Percentiles rank a stretch among this genome's conserved stretches.
These are phyloP conservation scores for Kregervanrija delftensis DNA, from an alignment of 805 yeast species.

Conservation along the genomic window DNA sequence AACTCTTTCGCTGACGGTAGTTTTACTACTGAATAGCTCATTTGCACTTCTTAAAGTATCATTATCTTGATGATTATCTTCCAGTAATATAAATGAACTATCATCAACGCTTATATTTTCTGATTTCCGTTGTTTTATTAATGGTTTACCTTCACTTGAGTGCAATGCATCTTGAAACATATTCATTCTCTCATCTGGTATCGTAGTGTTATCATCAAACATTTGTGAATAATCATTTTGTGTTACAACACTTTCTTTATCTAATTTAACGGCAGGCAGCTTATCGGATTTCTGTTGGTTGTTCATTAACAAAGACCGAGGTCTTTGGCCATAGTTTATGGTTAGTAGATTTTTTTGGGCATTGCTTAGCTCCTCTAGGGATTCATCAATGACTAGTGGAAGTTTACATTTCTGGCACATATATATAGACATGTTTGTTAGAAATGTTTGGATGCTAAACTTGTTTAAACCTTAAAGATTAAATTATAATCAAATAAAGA, in stretches of 20 bases:
- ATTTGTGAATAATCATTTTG: slow-evolving; percentile 8
- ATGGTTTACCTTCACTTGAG: slow-evolving; percentile 19
- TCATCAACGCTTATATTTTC: slow-evolving; percentile 14
- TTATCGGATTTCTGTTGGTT: not conserved
- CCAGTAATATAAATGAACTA: slow-evolving; percentile 25
- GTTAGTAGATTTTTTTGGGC: slow-evolving; percentile 52
- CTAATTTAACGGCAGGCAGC: too few relatives aligned
- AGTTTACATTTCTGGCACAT: slow-evolving; percentile 59
- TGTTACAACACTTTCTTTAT: too few relatives aligned
- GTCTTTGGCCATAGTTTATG: slow-evolving; percentile 22
- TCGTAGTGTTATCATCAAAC: slow-evolving; percentile 21
- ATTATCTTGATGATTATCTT: slow-evolving; percentile 4
- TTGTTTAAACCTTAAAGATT: too few relatives aligned
- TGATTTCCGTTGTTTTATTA: slow-evolving; percentile 5
- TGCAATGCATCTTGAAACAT: slow-evolving; percentile 28
- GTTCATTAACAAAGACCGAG: slow-evolving; percentile 3
- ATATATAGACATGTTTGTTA: slow-evolving; percentile 10
- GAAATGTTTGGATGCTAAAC: too few relatives aligned
- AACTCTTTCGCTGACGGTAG: slow-evolving; percentile 29
- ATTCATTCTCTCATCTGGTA: slow-evolving; percentile 34
- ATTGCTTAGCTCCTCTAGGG: slow-evolving; percentile 43
- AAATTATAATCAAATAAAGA: not conserved
- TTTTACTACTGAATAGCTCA: slow-evolving; percentile 15
- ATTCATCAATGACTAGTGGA: slow-evolving; percentile 49
- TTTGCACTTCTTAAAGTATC: too few relatives aligned